phyloP scores from a whole-genome alignment of 2,329 filamentous ascomycete species.

The Ophiostoma himal-ulmi region DNA sequence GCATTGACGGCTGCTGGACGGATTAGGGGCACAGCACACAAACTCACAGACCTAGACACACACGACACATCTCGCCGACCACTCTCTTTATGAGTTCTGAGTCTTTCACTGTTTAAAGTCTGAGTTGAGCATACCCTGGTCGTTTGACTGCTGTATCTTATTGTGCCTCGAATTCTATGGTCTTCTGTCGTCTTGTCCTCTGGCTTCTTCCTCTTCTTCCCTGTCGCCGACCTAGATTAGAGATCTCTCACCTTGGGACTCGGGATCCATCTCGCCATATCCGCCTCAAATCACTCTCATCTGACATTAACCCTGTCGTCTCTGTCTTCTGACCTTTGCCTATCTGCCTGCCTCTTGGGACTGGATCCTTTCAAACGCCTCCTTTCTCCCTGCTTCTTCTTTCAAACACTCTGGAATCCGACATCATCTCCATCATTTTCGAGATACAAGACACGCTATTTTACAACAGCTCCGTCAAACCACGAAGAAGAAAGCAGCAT shows the following conservation, averaged over 20 bases:
- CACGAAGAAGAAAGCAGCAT: not conserved
- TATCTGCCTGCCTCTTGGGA: not conserved
- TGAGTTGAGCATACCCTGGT: not conserved
- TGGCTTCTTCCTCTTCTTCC: not conserved
- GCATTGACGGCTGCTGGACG: conserved; percentile 14
- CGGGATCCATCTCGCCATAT: not conserved
- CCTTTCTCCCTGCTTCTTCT: not conserved
- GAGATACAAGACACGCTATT: not conserved
- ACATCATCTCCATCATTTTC: not conserved
- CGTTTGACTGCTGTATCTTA: not conserved
- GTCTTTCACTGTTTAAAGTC: not conserved
- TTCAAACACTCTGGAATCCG: not conserved
- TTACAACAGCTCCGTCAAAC: not conserved
- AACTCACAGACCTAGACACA: conserved; percentile 13
- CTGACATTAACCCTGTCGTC: not conserved
- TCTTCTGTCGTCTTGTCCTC: not conserved
- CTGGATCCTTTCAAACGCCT: not conserved
- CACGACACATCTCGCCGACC: conserved; percentile 11
- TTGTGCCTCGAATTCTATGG: not conserved
- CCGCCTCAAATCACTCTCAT: not conserved
- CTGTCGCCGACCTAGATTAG: not conserved
- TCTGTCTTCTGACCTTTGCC: not conserved
- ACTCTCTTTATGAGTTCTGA: conserved; percentile 10
- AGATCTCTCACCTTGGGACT: not conserved
- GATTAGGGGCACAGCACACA: conserved; percentile 10